phyloP scores from a whole-genome alignment of 2,329 filamentous ascomycete species.

The Scedosporium dehoogii region DNA sequence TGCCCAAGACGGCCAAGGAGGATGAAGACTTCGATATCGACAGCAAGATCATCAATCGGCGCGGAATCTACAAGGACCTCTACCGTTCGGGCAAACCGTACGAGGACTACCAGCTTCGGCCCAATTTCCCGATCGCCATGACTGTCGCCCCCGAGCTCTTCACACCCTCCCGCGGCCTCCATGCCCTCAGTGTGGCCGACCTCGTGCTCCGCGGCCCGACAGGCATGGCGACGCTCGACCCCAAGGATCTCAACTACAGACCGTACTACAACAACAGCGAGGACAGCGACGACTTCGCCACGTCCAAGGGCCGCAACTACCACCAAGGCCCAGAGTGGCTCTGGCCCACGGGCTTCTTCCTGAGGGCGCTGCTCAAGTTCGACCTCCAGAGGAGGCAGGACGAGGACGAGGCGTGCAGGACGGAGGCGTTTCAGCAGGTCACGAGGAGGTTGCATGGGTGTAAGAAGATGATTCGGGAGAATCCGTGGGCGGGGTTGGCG shows the following conservation, averaged over 20 bases:
- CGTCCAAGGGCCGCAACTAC: slow-evolving; percentile 91
- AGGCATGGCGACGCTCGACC: slow-evolving; percentile 94
- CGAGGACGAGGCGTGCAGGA: slow-evolving; percentile 45
- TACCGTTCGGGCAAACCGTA: slow-evolving; percentile 92
- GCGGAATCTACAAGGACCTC: slow-evolving; percentile 96
- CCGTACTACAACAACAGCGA: slow-evolving; percentile 94
- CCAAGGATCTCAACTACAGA: slow-evolving; percentile 82
- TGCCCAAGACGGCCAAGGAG: slow-evolving; percentile 60
- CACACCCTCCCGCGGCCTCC: slow-evolving; percentile 64
- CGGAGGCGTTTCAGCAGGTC: slow-evolving; percentile 91
- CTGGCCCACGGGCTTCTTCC: slow-evolving; percentile 94
- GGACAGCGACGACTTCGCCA: slow-evolving; percentile 83
- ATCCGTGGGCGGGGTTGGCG: slow-evolving; percentile 79
- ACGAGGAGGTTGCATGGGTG: slow-evolving; percentile 73
- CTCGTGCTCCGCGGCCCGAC: slow-evolving; percentile 71
- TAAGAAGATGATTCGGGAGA: slow-evolving; percentile 72
- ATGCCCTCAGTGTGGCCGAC: slow-evolving; percentile 73
- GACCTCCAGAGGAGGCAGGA: slow-evolving; percentile 58
- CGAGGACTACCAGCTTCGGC: slow-evolving; percentile 91
- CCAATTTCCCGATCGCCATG: slow-evolving; percentile 96
- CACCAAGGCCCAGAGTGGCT: slow-evolving; percentile 98
- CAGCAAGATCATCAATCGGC: slow-evolving; percentile 67
- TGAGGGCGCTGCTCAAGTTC: slow-evolving; percentile 84
- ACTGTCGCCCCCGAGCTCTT: slow-evolving; percentile 85
- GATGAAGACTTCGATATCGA: slow-evolving; percentile 76